Conservation (phyloP, 2,329 filamentous ascomycete genomes). For the Penicillium sp. region DNA sequence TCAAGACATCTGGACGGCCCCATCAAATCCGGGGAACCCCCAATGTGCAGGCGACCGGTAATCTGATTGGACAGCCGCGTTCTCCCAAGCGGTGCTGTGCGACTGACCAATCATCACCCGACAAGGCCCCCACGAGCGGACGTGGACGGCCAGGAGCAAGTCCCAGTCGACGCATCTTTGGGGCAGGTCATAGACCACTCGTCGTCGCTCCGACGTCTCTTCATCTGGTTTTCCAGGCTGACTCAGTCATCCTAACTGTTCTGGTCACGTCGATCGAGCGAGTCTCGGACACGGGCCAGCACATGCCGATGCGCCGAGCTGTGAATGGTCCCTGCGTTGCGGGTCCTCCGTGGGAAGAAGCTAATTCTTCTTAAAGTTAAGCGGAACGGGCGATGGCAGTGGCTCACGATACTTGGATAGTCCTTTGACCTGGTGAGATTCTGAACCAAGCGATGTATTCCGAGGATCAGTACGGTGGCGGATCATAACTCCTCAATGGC, state of each 20-base stretch:
- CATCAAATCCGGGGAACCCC: conserved; percentile 13
- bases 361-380: conserved; percentile 22
- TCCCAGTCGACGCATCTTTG: too few species aligned
- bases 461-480: not conserved
- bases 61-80: conserved; percentile 13
- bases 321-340: conserved; percentile 11
- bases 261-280: too few species aligned
- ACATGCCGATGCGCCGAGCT: conserved; percentile 9
- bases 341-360: conserved; percentile 12
- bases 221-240: too few species aligned
- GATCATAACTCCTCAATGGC: too few species aligned
- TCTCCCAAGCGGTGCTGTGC: not conserved
- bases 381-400: not conserved
- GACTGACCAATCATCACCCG: conserved; percentile 4
- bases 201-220: too few species aligned
- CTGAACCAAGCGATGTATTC: not conserved
- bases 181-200: too few species aligned
- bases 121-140: conserved; percentile 11
- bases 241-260: too few species aligned
- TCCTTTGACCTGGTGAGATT: too few species aligned
- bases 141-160: conserved; percentile 1
- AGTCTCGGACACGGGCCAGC: not conserved
- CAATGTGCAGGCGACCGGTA: conserved; percentile 11
- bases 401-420: not conserved
- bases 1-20: not conserved